Evolutionary conservation across 2,329 filamentous ascomycete species (phyloP).

Genomic region (Claviceps sp.): DNA sequence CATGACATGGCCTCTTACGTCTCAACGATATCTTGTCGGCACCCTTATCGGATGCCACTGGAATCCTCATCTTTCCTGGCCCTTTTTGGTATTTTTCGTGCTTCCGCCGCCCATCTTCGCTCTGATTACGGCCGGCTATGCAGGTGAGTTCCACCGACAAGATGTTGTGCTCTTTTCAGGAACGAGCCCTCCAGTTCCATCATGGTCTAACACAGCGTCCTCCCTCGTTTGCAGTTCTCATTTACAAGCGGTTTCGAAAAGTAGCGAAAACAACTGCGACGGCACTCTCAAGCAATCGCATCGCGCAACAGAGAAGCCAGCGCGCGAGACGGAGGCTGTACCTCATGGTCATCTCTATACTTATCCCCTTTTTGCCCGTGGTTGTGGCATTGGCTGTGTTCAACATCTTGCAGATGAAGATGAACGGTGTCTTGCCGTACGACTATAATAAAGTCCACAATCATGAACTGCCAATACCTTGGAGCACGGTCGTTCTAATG

Average conservation of each 20-base stretch:
- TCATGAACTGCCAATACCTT: slow-evolving; percentile 24
- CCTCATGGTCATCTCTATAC: slow-evolving; percentile 38
- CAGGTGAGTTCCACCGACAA: slow-evolving; percentile 25
- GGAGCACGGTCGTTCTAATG: slow-evolving; percentile 33
- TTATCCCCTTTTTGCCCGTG: slow-evolving; percentile 38
- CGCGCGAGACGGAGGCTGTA: slow-evolving; percentile 40
- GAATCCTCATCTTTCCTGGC: slow-evolving; percentile 30
- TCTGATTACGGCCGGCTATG: slow-evolving; percentile 30
- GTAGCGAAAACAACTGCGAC: slow-evolving; percentile 28
- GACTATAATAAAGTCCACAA: slow-evolving; percentile 30
- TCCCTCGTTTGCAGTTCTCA: slow-evolving; percentile 22
- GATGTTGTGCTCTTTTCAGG: not conserved
- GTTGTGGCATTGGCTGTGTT: slow-evolving; percentile 24
- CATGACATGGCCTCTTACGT: slow-evolving; percentile 33
- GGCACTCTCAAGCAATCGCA: slow-evolving; percentile 26
- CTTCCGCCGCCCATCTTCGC: slow-evolving; percentile 31
- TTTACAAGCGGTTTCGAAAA: slow-evolving; percentile 33
- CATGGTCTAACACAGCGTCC: not conserved
- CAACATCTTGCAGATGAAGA: slow-evolving; percentile 24
- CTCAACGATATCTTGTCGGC: slow-evolving; percentile 34
- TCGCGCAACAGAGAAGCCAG: slow-evolving; percentile 28
- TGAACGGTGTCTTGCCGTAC: slow-evolving; percentile 21
- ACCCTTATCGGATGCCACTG: slow-evolving; percentile 37
- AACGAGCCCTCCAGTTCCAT: too few relatives aligned
- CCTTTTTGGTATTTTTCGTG: slow-evolving; percentile 34